Evolutionary conservation across 164 flowering plant species (phyloP).

Genomic region (Stephania cephalantha): DNA sequence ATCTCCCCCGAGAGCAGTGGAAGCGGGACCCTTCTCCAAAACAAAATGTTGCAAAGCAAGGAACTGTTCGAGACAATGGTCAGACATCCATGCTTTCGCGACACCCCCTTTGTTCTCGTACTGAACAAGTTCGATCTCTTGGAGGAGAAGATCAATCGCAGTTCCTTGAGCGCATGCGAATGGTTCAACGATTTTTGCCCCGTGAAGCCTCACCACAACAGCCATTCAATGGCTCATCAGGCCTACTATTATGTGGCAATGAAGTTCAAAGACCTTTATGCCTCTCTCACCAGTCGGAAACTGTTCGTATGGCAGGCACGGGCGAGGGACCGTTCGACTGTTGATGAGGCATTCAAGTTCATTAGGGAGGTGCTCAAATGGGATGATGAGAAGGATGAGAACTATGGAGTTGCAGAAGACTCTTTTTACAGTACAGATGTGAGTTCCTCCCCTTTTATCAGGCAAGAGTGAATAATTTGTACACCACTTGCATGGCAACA

Average conservation of each 20-base stretch:
- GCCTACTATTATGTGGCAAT: conserved; percentile 85
- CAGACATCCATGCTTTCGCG: conserved; percentile 78
- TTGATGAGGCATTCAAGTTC: conserved; percentile 88
- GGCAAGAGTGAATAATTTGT: conserved; percentile 32
- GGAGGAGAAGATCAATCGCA: conserved; percentile 72
- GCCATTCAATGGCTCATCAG: conserved; percentile 75
- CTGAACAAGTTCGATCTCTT: conserved; percentile 90
- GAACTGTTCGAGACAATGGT: conserved; percentile 78
- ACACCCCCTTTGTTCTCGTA: conserved; percentile 79
- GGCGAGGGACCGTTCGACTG: conserved; percentile 69
- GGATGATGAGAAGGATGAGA: conserved; percentile 91
- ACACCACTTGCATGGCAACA: background rate
- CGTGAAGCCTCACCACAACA: conserved; percentile 51
- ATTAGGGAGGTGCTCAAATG: conserved; percentile 86
- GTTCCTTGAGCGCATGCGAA: conserved; percentile 57
- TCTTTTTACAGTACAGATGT: conserved; percentile 88
- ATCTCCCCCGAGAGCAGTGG: conserved; percentile 36
- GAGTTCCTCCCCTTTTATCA: conserved; percentile 73
- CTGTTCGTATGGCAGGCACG: conserved; percentile 83
- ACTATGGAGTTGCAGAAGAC: conserved; percentile 55
- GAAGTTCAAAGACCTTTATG: conserved; percentile 95
- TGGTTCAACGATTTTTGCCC: conserved; percentile 95
- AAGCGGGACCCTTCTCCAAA: conserved; percentile 40
- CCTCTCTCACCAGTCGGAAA: conserved; percentile 60
- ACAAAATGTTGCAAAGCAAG: conserved; percentile 84